A percentile compares a stretch with the other conserved stretches of the same genome.
phyloP scores from a whole-genome alignment of 2,329 filamentous ascomycete species.

The Aureobasidium sp. region DNA sequence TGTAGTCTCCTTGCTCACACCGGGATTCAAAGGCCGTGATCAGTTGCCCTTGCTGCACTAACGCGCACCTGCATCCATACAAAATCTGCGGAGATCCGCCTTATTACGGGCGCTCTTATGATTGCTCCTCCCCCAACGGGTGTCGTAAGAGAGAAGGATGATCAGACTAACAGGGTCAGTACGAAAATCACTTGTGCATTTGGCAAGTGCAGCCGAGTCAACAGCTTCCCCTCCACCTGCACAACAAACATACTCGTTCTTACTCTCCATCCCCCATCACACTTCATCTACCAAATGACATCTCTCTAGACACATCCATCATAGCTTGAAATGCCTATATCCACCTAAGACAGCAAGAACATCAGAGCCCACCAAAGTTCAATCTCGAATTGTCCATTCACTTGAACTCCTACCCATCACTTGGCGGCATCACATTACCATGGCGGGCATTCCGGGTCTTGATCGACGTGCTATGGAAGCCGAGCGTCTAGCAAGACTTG shows the following conservation, averaged over 20 bases:
- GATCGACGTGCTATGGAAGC: constrained; percentile 80
- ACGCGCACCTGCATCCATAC: too few species aligned
- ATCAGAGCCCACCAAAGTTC: background rate
- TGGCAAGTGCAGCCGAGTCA: background rate
- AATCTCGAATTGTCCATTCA: background rate
- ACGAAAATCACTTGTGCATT: background rate
- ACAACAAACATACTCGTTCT: background rate
- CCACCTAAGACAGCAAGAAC: background rate
- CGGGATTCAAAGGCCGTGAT: too few species aligned
- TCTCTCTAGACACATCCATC: background rate
- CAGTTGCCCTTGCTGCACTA: too few species aligned
- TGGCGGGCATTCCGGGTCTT: constrained; percentile 45
- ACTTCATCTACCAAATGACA: too few species aligned
- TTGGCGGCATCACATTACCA: background rate
- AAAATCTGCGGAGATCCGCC: too few species aligned
- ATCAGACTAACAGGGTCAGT: background rate
- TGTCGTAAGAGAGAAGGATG: too few species aligned
- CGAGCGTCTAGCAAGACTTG: constrained; percentile 65
- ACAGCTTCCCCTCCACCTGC: background rate
- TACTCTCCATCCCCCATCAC: background rate
- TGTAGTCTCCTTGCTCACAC: too few species aligned
- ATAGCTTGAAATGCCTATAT: background rate
- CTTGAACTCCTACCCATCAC: background rate
- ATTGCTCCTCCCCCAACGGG: too few species aligned
- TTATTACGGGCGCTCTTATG: too few species aligned